Evolutionary conservation across 768 basidiomycete genomes (phyloP).

Genomic region (Hericium erinaceus): DNA sequence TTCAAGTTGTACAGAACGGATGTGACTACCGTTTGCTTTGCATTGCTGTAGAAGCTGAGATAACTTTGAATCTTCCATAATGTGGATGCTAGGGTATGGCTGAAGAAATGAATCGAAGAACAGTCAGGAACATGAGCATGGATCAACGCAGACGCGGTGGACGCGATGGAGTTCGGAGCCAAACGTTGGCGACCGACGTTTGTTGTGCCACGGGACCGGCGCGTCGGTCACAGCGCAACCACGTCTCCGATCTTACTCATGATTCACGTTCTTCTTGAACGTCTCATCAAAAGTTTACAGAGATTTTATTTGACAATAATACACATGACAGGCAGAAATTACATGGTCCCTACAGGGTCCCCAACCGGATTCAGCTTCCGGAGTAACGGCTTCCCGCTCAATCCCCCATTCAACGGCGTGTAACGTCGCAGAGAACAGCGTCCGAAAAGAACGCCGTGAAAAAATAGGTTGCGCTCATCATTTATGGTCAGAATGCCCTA

Average conservation of each 20-base stretch:
- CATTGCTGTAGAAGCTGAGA: slow-evolving; percentile 22
- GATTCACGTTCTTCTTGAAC: neutral
- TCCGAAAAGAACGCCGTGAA: too few species aligned
- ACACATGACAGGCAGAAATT: too few species aligned
- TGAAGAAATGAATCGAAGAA: neutral
- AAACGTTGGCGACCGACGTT: neutral
- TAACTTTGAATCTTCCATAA: slow-evolving; percentile 21
- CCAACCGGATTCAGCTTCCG: too few species aligned
- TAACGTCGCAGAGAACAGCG: too few species aligned
- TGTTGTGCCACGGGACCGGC: neutral
- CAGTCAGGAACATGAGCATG: neutral
- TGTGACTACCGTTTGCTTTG: slow-evolving; percentile 21
- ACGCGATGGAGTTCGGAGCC: too few species aligned
- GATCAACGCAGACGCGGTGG: neutral
- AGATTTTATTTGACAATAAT: too few species aligned
- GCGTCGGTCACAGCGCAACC: neutral
- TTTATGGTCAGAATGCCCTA: slow-evolving; percentile 80
- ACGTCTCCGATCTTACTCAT: too few species aligned
- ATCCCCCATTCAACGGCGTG: too few species aligned
- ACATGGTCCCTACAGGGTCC: too few species aligned
- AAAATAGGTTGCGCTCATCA: neutral
- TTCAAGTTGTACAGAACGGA: neutral
- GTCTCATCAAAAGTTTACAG: neutral
- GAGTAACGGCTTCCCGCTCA: too few species aligned
- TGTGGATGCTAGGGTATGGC: neutral